Base-by-base conservation (phyloP, 371 early-diverging fungal genomes). In the Mucor irregularis region DNA sequence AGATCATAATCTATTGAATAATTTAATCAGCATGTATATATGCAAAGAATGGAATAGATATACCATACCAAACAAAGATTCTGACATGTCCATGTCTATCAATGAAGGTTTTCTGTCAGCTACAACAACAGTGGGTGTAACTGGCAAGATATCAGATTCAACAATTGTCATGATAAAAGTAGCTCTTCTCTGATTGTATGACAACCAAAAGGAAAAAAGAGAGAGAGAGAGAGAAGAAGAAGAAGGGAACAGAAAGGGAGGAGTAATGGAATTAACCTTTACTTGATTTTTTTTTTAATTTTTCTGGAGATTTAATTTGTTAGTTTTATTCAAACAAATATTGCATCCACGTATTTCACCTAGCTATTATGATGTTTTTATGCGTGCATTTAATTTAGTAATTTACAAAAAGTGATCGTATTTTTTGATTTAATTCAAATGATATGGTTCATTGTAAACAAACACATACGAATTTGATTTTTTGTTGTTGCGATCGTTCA, bases 11-110 rank as follows among this genome's bases (percentile, higher is more conserved):
- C 58, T 58, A 34, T n/a, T 19, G 1, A 4, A 26, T 38, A 6
- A 13, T 50, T 26, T 22, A n/a, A n/a, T n/a, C n/a, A n/a, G n/a
- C n/a, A n/a, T n/a, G n/a, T n/a, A n/a, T n/a, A n/a, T n/a, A n/a
- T n/a, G n/a, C n/a, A n/a, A n/a, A n/a, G n/a, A n/a, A n/a, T n/a
- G n/a, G n/a, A n/a, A n/a, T n/a, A n/a, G n/a, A n/a, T n/a, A n/a
- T n/a, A 25, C 14, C 6, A 42, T 58, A 58, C 58, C 58, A 50
- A 58, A 58, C 30, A 58, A 45, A 35, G 51, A 37, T 16, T 58
- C 58, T 45, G 58, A 50, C 31, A 58, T 21, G 11, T 51, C 51
- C 21, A 49, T 26, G 1, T 22, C 37, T 5, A 34, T n/a, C n/a
- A n/a, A n/a, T n/a, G n/a, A n/a, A 25, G 35, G 7, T 28, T 58